Evolutionary conservation across 108 stramenopile species (phyloP), one percentile per base, ranked within the genome.

Genomic region (Poteriospumella lacustris): DNA sequence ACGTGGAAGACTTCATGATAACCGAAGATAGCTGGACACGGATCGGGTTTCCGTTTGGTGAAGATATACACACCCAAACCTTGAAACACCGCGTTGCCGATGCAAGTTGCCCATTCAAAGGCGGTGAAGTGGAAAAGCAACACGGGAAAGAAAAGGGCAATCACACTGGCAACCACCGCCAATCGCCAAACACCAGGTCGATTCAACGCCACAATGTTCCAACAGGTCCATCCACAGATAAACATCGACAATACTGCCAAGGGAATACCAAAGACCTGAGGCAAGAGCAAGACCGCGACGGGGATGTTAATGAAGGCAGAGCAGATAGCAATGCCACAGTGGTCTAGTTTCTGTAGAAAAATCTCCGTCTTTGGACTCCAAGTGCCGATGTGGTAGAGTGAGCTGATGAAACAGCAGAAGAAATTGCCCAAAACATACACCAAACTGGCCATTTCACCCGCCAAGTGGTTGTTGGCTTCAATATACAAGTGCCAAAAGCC

Each of bases 1-100:
- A 64, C 31, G 42, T 73, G 70, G 36, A 73, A 73, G 12, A 73
- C 41, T 73, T 73, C 70, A 56, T 73, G 70, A 56, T 73, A 73
- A 3, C 70, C 70, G 36, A 73, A 73, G 26, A 73, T 28, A 42
- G 12, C 70, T 3, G 70, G 70, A n/a, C 43, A 52, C 9, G 70
- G 70, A 42, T 73, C 41, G 31, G 70, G 70, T 29, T 12, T 26
- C 36, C 33, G 38, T 33, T 73, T 52, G 36, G 36, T 31, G 36
- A 73, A 73, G 5, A 73, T 33, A 26, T 9, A 9, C 9, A 42
- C 70, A 5, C 70, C 70, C 26, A 73, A 12, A 28, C 5, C 70
- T 26, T 73, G 36, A 26, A 5, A 39, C 12, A 73, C 9, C 9
- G 43, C 33, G 36, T 42, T 42, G 36, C 3, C 33, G 5, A 52